Percentiles rank a stretch among this genome's conserved stretches.
These are phyloP conservation scores for Fusarium dimerum DNA, from an alignment of 2,329 filamentous ascomycete species.

Conservation along the genomic window DNA sequence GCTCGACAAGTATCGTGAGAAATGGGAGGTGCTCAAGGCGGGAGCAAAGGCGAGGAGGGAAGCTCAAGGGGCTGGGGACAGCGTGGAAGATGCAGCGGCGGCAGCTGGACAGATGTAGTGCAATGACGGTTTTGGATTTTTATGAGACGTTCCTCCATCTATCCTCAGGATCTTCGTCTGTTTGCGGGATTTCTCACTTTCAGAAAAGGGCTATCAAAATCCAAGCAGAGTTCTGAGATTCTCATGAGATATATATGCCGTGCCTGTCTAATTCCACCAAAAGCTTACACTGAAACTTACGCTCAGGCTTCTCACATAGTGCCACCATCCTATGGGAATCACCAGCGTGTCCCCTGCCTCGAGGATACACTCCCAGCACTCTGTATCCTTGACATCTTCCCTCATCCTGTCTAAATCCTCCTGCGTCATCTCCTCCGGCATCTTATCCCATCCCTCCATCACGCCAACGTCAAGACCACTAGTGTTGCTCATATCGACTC, in stretches of 20 bases:
- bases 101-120: constrained; percentile 14
- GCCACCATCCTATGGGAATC: constrained; percentile 96
- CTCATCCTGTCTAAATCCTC: constrained; percentile 41
- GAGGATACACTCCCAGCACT: constrained; percentile 77
- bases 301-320: constrained; percentile 85
- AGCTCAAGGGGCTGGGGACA: constrained; percentile 40
- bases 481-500: constrained; percentile 92
- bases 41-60: constrained; percentile 58
- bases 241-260: background rate
- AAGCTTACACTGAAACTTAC: constrained; percentile 95
- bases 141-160: no score
- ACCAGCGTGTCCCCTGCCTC: constrained; percentile 82
- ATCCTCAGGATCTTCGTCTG: background rate
- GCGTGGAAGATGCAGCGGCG: constrained; percentile 35
- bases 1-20: constrained; percentile 58
- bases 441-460: constrained; percentile 61
- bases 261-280: constrained; percentile 72
- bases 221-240: no score
- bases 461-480: constrained; percentile 75
- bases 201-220: no score
- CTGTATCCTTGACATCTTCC: constrained; percentile 55
- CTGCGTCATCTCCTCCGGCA: constrained; percentile 26
- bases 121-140: background rate
- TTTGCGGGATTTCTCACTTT: no score
- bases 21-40: constrained; percentile 63